Conservation (phyloP, 1,284 basidiomycete genomes). For the Clitocybe nebularis region DNA sequence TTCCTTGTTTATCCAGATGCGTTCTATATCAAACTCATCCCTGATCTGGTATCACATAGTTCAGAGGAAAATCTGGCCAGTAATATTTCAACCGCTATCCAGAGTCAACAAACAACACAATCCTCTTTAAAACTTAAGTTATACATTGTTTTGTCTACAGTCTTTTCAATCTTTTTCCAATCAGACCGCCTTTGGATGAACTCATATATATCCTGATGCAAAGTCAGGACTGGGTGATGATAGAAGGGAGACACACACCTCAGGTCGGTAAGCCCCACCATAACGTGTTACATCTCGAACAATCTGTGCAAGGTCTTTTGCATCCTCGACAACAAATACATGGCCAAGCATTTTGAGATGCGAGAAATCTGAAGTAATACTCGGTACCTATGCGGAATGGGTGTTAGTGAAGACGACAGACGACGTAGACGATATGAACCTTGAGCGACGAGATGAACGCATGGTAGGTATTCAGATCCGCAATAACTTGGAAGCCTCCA, state of each 20-base stretch:
- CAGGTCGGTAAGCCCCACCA: conserved; percentile 88
- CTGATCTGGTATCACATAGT: no score
- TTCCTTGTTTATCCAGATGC: no score
- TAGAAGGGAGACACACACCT: conserved; percentile 47
- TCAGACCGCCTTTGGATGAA: conserved; percentile 90
- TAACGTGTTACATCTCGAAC: conserved; percentile 92
- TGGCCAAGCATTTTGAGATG: conserved; percentile 96
- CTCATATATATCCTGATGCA: conserved; percentile 79
- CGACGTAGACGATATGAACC: conserved; percentile 31
- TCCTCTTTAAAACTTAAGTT: conserved; percentile 91
- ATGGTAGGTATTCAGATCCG: conserved; percentile 93
- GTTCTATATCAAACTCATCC: no score
- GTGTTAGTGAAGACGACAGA: neutral
- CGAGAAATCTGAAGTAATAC: conserved; percentile 83
- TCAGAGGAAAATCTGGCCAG: no score
- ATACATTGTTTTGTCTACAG: conserved; percentile 94
- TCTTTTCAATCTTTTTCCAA: conserved; percentile 96
- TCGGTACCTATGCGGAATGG: conserved; percentile 38
- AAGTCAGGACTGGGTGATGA: conserved; percentile 8
- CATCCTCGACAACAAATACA: conserved; percentile 89
- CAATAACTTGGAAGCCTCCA: conserved; percentile 94
- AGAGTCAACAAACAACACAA: conserved; percentile 49
- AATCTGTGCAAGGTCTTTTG: conserved; percentile 92
- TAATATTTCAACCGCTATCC: no score
- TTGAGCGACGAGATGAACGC: conserved; percentile 82